These are phyloP conservation scores for Excoecaria cochinchinensis DNA, from an alignment of 345 rosid species.

Conservation along the genomic window DNA sequence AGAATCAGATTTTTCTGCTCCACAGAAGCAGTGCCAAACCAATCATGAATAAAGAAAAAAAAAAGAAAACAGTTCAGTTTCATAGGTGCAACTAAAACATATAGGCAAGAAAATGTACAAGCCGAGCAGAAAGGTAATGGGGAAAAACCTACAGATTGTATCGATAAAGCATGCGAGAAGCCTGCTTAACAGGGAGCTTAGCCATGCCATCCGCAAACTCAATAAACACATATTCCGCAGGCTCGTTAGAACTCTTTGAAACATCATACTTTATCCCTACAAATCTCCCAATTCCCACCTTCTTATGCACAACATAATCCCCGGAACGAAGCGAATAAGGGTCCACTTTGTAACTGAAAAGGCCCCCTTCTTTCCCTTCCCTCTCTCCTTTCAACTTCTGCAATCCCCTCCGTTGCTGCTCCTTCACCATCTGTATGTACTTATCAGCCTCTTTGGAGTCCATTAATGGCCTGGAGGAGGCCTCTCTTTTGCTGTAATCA, in stretches of 20 bases:
- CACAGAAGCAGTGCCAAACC: background rate
- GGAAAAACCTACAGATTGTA: slow-evolving; percentile 63
- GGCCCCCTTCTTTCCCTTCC: slow-evolving; percentile 34
- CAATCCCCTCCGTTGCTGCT: slow-evolving; percentile 86
- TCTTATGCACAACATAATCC: slow-evolving; percentile 94
- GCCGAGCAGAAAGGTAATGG: background rate
- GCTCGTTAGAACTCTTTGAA: slow-evolving; percentile 55
- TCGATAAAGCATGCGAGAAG: slow-evolving; percentile 84
- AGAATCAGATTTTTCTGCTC: background rate
- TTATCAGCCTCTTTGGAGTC: slow-evolving; percentile 81
- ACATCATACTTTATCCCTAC: slow-evolving; percentile 82
- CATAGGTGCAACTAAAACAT: background rate
- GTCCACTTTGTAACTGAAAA: slow-evolving; percentile 79
- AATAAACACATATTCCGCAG: slow-evolving; percentile 74
- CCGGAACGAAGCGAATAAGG: slow-evolving; percentile 70
- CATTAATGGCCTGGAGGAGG: slow-evolving; percentile 48
- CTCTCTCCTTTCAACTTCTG: slow-evolving; percentile 79
- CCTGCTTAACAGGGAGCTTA: slow-evolving; percentile 89
- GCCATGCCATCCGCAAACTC: slow-evolving; percentile 99
- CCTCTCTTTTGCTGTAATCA: slow-evolving; percentile 57
- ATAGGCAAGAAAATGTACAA: background rate
- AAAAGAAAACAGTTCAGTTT: slow-evolving; percentile 1
- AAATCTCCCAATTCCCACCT: slow-evolving; percentile 86
- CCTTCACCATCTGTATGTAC: slow-evolving; percentile 75
- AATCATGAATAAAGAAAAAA: background rate